Evolutionary conservation across 805 yeast species (phyloP), one percentile per base, ranked within the genome.

Genomic region (Yarrowia osloensis): DNA sequence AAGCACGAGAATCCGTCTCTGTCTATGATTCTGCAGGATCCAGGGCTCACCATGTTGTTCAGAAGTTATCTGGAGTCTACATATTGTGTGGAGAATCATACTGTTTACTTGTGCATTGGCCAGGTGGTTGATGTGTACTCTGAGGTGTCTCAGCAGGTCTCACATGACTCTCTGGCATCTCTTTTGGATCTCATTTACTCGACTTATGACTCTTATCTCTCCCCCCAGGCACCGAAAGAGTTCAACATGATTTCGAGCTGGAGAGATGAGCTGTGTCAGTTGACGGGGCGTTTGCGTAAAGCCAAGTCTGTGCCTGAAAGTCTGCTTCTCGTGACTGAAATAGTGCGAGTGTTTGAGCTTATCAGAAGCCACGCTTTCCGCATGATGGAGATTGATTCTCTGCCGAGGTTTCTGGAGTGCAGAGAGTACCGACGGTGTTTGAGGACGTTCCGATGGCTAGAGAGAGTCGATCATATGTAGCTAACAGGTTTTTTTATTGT

Each of bases 71-170:
- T 90, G 57, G 85, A 82, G 61, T 81, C 80, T 26, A 88, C 85
- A 54, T 81, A 81, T 67, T 90, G 95, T 72, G 81, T 82, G 1
- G 96, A 90, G 72, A 90, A 89, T 70, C 74, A 89, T n/a, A 88
- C 87, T 68, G 89, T 88, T 2, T 88, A 84, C 72, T 75, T 82
- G 55, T 88, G 84, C 67, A 81, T 89, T 33, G 77, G 79, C 15
- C 31, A 54, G 81, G 81, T 54, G 84, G 86, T 57, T 26, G n/a
- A 22, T 1, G 11, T 2, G 6, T 54, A 22, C 17, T 2, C 24
- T 1, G 46, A 28, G 5, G 1, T 26, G 5, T 35, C 46, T 11
- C 28, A 13, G n/a, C 17, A 28, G 1, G 47, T n/a, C 2, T 40
- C 35, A 1, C 37, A 40, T 2, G 49, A 57, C 8, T 13, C 40